Conservation (phyloP, 257 asterid species). For the Mentha longifolia region DNA sequence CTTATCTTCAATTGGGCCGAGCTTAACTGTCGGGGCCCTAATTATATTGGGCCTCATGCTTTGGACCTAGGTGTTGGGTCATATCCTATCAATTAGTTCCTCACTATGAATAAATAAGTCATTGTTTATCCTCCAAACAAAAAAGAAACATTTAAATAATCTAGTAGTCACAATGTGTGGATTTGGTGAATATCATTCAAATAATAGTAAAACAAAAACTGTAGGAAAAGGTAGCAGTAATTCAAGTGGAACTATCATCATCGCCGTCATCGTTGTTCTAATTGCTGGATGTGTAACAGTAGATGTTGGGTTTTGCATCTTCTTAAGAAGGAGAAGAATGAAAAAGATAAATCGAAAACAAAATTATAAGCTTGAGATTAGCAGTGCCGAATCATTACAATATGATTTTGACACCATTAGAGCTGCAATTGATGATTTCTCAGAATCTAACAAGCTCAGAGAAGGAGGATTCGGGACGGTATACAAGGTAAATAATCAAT, state of each 20-base stretch:
- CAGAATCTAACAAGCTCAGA: not conserved
- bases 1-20: too few relatives aligned
- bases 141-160: too few relatives aligned
- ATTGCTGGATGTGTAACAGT: not conserved
- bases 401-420: not conserved
- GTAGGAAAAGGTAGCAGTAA: not conserved
- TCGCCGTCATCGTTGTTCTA: not conserved
- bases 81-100: too few relatives aligned
- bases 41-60: too few relatives aligned
- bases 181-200: too few relatives aligned
- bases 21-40: too few relatives aligned
- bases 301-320: not conserved
- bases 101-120: too few relatives aligned
- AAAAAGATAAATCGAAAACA: not conserved
- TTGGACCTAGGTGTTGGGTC: too few relatives aligned
- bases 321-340: not conserved
- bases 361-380: not conserved
- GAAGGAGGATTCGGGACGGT: not conserved
- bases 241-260: not conserved
- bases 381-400: not conserved
- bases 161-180: fast-evolving
- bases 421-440: not conserved
- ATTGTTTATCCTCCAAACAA: too few relatives aligned
- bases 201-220: not conserved
- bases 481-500: not conserved